Evolutionary conservation across 148 eudicot species (phyloP).

Genomic region (Beta vulgaris): DNA sequence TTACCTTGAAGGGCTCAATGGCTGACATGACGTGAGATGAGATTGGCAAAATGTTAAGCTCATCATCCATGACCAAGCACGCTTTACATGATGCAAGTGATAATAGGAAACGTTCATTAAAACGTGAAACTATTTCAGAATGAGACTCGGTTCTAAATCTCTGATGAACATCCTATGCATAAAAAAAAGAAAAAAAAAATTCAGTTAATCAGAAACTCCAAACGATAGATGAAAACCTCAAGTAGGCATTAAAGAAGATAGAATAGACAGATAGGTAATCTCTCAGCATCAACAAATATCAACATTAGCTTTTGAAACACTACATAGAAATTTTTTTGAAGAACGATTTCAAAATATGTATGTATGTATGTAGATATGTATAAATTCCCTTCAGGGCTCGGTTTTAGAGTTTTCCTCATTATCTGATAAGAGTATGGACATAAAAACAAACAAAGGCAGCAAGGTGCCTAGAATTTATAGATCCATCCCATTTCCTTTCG

Average conservation of each 20-base stretch:
- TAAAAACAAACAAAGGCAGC: background rate
- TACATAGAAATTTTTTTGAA: too few species aligned
- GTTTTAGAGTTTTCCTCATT: too few species aligned
- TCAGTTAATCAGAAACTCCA: background rate
- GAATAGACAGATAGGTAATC: background rate
- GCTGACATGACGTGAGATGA: conserved; percentile 83
- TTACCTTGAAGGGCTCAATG: background rate
- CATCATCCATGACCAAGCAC: conserved; percentile 90
- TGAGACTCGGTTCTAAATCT: conserved; percentile 93
- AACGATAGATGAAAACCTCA: background rate
- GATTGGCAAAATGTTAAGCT: conserved; percentile 80
- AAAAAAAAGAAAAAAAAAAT: background rate
- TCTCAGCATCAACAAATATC: too few species aligned
- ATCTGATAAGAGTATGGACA: too few species aligned
- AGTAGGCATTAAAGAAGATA: background rate
- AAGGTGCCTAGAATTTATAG: too few species aligned
- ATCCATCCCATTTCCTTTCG: too few species aligned
- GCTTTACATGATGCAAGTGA: conserved; percentile 84
- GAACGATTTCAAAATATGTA: background rate
- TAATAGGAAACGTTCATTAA: conserved; percentile 84
- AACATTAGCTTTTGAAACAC: too few species aligned
- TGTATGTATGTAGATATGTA: too few species aligned
- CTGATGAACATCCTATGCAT: conserved; percentile 79
- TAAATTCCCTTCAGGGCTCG: too few species aligned
- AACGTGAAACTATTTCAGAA: conserved; percentile 66